Evolutionary conservation across 169 alveolate species (phyloP), one percentile per base, ranked within the genome.

Genomic region (Plasmodium chabaudi): DNA sequence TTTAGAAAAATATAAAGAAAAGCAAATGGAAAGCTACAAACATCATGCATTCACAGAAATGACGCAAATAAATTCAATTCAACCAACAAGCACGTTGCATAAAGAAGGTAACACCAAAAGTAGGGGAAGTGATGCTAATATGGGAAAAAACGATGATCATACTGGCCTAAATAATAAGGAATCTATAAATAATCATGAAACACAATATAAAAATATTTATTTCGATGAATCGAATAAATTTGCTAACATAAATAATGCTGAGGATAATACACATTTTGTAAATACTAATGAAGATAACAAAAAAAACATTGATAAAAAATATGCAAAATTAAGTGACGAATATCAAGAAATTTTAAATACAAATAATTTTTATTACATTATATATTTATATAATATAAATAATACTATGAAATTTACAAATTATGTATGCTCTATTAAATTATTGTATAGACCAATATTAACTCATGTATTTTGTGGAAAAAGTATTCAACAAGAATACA

Each of bases 391-490:
- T 42, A 51, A 71, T 65, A 47, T 86, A 69, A 69, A 86, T 46
- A 49, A 70, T 60, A 55, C 34, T 10, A 53, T 86, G 44, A 60
- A 59, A 21, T 69, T 86, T 70, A 86, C 77, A n/a, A 86, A 70
- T 55, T 86, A 86, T 72, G 59, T 72, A 5, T 46, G 70, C 34
- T 86, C 86, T 34, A 86, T 86, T 5, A 86, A 60, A 56, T 19
- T 86, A 53, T 46, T 86, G 23, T 86, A 86, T 70, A 68, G 91
- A 72, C 91, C 91, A 25, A 86, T 86, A 70, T 70, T 86, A 63
- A 86, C 87, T 17, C 87, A 86, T 34, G 91, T 86, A 21, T 70
- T 59, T 61, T 60, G 60, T 23, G 75, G 65, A 39, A 72, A 72
- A 34, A 55, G 72, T 4, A 7, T 10, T 10, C 21, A 13, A 25